Evolutionary conservation across 306 rosid genomes (phyloP).

Genomic region (Fagus sylvatica): DNA sequence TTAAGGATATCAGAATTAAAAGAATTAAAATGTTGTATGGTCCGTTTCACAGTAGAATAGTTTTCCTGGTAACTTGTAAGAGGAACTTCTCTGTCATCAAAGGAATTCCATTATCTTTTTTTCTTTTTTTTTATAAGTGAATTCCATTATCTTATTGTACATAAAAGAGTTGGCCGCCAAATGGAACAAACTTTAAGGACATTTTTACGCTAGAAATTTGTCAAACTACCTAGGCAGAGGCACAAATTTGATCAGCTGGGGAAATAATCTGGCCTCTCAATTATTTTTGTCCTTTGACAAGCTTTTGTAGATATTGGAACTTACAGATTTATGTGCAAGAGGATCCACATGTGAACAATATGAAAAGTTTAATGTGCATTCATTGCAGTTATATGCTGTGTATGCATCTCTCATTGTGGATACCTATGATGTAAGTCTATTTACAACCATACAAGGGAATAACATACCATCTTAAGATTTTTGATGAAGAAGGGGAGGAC

Average conservation of each 20-base stretch:
- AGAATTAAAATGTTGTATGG: neutral
- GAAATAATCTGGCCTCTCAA: neutral
- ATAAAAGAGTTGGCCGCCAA: neutral
- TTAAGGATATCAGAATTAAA: neutral
- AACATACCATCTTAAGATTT: too few relatives aligned
- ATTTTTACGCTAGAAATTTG: too few relatives aligned
- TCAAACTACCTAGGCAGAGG: too few relatives aligned
- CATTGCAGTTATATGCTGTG: neutral
- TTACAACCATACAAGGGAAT: too few relatives aligned
- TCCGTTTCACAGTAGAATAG: too few relatives aligned
- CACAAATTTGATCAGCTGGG: neutral
- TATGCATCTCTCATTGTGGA: neutral
- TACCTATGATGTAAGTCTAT: too few relatives aligned
- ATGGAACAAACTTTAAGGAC: neutral
- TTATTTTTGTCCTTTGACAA: neutral
- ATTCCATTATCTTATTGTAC: neutral
- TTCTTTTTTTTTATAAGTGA: too few relatives aligned
- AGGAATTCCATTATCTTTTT: neutral
- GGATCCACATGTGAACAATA: neutral
- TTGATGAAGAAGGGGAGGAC: too few relatives aligned
- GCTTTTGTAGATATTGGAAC: neutral
- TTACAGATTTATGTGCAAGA: neutral
- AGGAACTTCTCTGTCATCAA: too few relatives aligned
- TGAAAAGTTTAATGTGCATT: neutral
- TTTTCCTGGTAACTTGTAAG: too few relatives aligned